Conservation (phyloP, 305 asterid species). For the Fraxinus albicans region DNA sequence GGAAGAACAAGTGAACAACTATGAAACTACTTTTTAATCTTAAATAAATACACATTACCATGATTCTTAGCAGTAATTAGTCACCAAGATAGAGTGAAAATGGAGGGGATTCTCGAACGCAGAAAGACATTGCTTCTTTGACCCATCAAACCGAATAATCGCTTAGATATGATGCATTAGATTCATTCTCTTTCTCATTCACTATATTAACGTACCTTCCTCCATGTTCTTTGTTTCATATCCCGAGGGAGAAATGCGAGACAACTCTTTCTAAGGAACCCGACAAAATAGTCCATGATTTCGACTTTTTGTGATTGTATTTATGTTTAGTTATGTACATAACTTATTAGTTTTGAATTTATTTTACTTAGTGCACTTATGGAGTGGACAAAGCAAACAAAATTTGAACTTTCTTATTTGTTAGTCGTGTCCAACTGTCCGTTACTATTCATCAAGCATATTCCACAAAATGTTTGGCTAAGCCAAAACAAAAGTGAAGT, state of each 20-base stretch:
- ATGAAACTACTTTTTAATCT: slow-evolving; percentile 29
- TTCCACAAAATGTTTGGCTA: background rate
- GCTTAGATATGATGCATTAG: background rate
- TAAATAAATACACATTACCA: slow-evolving; percentile 39
- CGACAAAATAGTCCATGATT: background rate
- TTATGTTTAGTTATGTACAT: background rate
- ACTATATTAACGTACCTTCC: background rate
- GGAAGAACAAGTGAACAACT: slow-evolving; percentile 41
- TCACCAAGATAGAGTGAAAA: slow-evolving; percentile 18
- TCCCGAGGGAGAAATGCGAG: background rate
- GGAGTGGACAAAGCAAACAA: background rate
- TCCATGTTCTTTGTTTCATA: background rate
- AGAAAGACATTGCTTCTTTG: background rate
- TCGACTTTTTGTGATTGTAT: slow-evolving; percentile 12
- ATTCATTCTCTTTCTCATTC: background rate
- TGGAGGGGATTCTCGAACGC: background rate
- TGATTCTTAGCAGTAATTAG: slow-evolving; percentile 31
- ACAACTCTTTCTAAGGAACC: background rate
- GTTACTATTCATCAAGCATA: background rate
- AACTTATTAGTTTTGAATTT: background rate
- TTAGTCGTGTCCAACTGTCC: background rate
- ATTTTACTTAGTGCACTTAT: background rate
- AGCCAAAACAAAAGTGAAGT: background rate
- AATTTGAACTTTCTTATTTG: background rate
- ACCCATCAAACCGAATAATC: too few relatives aligned